Evolutionary conservation across 1,284 basidiomycete species (phyloP).

Genomic region (Leccinum fuscescens): DNA sequence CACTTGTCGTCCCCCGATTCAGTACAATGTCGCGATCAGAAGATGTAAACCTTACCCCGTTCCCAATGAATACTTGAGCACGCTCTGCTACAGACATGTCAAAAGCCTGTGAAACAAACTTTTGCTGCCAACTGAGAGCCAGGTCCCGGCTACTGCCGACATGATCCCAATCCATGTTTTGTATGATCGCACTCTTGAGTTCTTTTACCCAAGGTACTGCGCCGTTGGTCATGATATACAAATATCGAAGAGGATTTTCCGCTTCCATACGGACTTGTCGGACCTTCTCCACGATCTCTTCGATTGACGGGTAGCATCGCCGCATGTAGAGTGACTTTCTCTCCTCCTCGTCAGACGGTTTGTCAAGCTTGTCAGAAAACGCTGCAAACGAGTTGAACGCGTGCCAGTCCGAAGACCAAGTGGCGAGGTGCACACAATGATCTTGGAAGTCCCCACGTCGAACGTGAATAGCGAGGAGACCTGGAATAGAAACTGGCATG

Average conservation of each 20-base stretch:
- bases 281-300: constrained; percentile 40
- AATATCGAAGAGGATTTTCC: constrained; percentile 20
- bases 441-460: constrained; percentile 58
- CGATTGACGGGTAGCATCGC: constrained; percentile 44
- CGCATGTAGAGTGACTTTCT: constrained; percentile 32
- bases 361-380: constrained; percentile 37
- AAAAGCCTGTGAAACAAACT: constrained; percentile 39
- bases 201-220: constrained; percentile 43
- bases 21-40: background rate
- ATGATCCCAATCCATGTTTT: constrained; percentile 16
- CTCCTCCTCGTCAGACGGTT: constrained; percentile 5
- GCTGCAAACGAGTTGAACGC: constrained; percentile 43
- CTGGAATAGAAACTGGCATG: constrained; percentile 28
- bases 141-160: constrained; percentile 37
- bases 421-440: constrained; percentile 48
- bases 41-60: constrained; percentile 30
- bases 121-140: constrained; percentile 37
- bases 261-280: constrained; percentile 27
- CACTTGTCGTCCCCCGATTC: constrained; percentile 37
- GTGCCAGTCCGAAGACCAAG: constrained; percentile 40
- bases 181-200: constrained; percentile 40
- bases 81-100: constrained; percentile 47
- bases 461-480: constrained; percentile 57
- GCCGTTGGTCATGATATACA: constrained; percentile 62
- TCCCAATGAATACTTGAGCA: constrained; percentile 46